Base-by-base conservation (phyloP, 371 early-diverging fungal species). In the Actinomucor elegans region DNA sequence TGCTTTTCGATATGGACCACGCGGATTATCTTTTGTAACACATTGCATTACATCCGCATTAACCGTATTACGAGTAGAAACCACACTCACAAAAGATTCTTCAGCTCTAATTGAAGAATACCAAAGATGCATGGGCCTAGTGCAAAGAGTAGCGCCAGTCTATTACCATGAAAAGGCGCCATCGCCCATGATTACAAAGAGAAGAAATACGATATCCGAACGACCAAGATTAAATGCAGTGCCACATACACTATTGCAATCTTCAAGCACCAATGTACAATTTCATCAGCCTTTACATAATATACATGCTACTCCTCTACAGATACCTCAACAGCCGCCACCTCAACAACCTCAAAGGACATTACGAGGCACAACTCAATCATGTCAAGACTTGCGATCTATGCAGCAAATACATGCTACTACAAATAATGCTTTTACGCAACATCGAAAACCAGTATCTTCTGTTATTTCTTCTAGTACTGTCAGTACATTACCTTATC, bases 1-100 rank as follows among this genome's bases (percentile, higher is more conserved):
- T 23, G 36, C 50, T 3, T 58, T 32, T 46, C 45, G 42, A 29
- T 50, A 50, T 18, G 36, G 37, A 2, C 64, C 64, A 9, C 46
- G 73, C 18, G 79, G 79, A 5, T 43, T 68, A 1, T 75, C 72
- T 26, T 63, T 64, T 40, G 48, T 73, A 1, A 57, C 61, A 31
- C 64, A 73, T 28, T 78, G 73, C 53, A 50, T 72, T 8, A 57
- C 71, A 1, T 51, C 63, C 36, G 73, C 79, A 4, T 57, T 62
- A 2, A 69, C 70, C 11, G 61, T 74, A 1, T 67, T 74, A 28
- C 56, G 53, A n/a, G 35, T 55, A 8, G 68, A 64, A 18, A 67
- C 59, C 6, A 15, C 34, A 5, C 43, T 50, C 4, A 26, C 48
- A 11, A 49, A 48, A 9, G 67, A 64, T 9, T 27, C 31, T 10